A percentile compares a stretch with the other conserved stretches of the same genome.
Evolutionary conservation across 2,329 filamentous ascomycete genomes (phyloP).

Genomic region (Chalara sp.): DNA sequence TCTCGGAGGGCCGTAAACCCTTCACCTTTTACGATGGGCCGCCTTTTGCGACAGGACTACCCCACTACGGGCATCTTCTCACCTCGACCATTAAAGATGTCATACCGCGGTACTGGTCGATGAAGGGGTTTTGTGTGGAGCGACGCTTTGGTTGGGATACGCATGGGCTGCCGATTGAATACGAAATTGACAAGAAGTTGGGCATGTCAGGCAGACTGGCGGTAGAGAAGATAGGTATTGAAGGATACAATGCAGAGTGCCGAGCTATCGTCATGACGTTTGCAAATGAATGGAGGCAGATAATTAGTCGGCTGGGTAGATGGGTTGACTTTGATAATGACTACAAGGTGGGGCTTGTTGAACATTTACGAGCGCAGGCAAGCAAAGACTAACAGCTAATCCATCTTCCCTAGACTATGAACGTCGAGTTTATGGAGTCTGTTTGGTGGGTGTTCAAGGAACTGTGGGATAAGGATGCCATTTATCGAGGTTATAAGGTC

Average conservation of each 20-base stretch:
- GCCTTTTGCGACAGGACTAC: conserved; percentile 66
- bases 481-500: conserved; percentile 85
- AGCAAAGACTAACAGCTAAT: conserved; percentile 11
- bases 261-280: conserved; percentile 90
- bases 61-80: conserved; percentile 62
- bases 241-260: conserved; percentile 87
- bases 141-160: conserved; percentile 94
- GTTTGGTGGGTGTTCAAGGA: conserved; percentile 97
- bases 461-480: conserved; percentile 79
- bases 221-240: conserved; percentile 78
- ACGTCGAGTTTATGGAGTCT: conserved; percentile 87
- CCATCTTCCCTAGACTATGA: conserved; percentile 64
- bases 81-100: conserved; percentile 97
- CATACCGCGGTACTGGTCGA: conserved; percentile 93
- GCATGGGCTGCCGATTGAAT: conserved; percentile 89
- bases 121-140: conserved; percentile 91
- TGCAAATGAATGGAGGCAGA: conserved; percentile 80
- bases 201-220: conserved; percentile 83
- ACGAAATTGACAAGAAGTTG: conserved; percentile 95
- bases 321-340: conserved; percentile 99
- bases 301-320: conserved; percentile 80
- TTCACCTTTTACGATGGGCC: conserved; percentile 96
- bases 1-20: conserved; percentile 72
- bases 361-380: background rate
- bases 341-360: conserved; percentile 60